Evolutionary conservation across 768 basidiomycete species (phyloP).

Genomic region (Antrodiella citrinella): DNA sequence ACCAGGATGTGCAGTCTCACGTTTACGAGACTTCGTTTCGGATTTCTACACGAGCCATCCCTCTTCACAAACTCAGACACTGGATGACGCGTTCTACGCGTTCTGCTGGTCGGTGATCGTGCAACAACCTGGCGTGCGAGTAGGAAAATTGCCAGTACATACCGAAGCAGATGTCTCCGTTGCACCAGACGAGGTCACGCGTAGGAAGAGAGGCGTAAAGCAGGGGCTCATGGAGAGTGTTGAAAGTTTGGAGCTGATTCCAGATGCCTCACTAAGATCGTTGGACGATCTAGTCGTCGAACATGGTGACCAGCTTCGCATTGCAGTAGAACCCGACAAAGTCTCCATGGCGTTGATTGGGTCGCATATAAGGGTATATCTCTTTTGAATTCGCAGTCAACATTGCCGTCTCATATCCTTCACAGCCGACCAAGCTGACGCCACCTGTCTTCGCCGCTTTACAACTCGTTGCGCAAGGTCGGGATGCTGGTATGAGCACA

Average conservation of each 20-base stretch:
- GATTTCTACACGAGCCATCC: conserved; percentile 49
- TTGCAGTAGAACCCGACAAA: conserved; percentile 68
- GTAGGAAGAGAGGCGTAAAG: conserved; percentile 43
- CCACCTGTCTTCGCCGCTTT: conserved; percentile 81
- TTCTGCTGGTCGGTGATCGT: conserved; percentile 80
- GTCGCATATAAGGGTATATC: conserved; percentile 69
- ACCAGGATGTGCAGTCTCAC: conserved; percentile 67
- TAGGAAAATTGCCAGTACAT: conserved; percentile 63
- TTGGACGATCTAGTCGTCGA: conserved; percentile 48
- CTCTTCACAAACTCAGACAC: conserved; percentile 38
- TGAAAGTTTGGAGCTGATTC: conserved; percentile 37
- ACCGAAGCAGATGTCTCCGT: conserved; percentile 61
- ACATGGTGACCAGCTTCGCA: conserved; percentile 58
- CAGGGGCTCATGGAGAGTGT: conserved; percentile 45
- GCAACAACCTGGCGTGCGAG: conserved; percentile 62
- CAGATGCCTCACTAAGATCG: conserved; percentile 44
- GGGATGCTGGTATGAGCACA: conserved; percentile 71
- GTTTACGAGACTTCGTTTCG: conserved; percentile 59
- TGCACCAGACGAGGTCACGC: conserved; percentile 36
- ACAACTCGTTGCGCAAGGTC: conserved; percentile 75
- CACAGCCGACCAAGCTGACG: conserved; percentile 69
- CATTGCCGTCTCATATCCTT: background rate
- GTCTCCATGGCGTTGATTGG: conserved; percentile 78
- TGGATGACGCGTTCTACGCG: conserved; percentile 69
- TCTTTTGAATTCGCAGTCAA: background rate